Conservation (phyloP, 2,329 filamentous ascomycete species). For the Penicillium sp. region DNA sequence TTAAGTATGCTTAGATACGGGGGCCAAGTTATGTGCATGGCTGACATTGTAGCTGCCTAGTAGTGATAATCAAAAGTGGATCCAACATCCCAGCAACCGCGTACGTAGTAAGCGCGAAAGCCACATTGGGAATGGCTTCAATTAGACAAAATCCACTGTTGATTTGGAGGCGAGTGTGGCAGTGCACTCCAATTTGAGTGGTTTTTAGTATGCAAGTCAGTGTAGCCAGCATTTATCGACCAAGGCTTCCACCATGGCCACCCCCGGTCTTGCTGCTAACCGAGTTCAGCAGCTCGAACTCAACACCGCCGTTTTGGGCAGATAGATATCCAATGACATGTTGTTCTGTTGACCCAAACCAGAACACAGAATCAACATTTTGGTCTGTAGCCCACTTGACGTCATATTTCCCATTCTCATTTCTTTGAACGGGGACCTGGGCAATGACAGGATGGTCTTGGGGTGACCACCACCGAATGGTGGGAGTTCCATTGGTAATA, state of each 20-base stretch:
- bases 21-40: neutral
- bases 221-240: conserved; percentile 14
- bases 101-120: neutral
- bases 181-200: neutral
- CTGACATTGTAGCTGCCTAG: neutral
- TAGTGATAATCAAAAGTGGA: neutral
- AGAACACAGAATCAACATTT: conserved; percentile 30
- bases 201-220: neutral
- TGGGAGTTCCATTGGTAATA: conserved; percentile 34
- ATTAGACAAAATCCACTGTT: neutral
- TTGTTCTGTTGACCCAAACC: conserved; percentile 39
- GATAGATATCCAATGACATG: conserved; percentile 37
- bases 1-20: neutral
- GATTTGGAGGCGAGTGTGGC: neutral
- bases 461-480: conserved; percentile 38
- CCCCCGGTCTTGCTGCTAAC: conserved; percentile 26
- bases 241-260: conserved; percentile 19
- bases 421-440: conserved; percentile 33
- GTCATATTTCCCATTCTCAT: conserved; percentile 39
- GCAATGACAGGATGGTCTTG: conserved; percentile 32
- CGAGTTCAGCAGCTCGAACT: conserved; percentile 33
- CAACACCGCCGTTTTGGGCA: conserved; percentile 17
- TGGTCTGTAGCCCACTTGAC: conserved; percentile 33
- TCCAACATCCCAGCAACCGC: neutral
- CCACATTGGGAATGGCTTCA: neutral